Base-by-base conservation (phyloP, 2,329 filamentous ascomycete species). In the Fusarium sp. region DNA sequence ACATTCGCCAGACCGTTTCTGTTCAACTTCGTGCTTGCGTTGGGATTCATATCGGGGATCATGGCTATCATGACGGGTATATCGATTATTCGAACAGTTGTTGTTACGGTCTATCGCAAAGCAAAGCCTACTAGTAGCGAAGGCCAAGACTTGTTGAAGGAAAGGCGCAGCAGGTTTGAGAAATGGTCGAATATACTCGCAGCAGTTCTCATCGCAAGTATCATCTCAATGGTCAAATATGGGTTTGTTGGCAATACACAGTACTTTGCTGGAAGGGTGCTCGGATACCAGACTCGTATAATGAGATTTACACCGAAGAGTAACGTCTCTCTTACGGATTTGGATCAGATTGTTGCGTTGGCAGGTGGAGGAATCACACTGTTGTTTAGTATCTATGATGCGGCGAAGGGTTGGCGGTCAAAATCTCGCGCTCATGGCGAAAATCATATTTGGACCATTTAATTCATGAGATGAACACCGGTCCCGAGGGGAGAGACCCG, bases 261-360 rank as follows among this genome's bases (percentile, higher is more conserved):
- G 18, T 54, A 22, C 14, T 42, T 33, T 39, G 14, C 22, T 11
- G 15, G 22, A 1, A 8, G 14, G 10, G 7, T 35, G 4, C n/a
- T 53, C 8, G 49, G 33, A 14, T 38, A 25, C 8, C 22, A 53
- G 1, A 53, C 35, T 27, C 49, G 35, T 8, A 27, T 41, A 12
- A 15, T 25, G 13, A 44, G 53, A n/a, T 57, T 57, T 14, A 36
- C 18, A 6, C 54, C 54, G 1, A 46, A 47, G 14, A 57, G 54
- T 18, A 57, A 47, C 8, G 31, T 47, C 22, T 22, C 10, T 7
- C 7, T 57, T 2, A 29, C 31, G 10, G 54, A 57, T 15, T 47
- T 47, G 22, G 54, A 57, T 47, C 41, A 57, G 18, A 13, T 57
- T 17, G 54, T 57, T 13, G 54, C 54, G 9, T 10, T 57, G 18